These are phyloP conservation scores for Thyridium curvatum DNA, from an alignment of 2,329 filamentous ascomycete genomes.

Conservation along the genomic window DNA sequence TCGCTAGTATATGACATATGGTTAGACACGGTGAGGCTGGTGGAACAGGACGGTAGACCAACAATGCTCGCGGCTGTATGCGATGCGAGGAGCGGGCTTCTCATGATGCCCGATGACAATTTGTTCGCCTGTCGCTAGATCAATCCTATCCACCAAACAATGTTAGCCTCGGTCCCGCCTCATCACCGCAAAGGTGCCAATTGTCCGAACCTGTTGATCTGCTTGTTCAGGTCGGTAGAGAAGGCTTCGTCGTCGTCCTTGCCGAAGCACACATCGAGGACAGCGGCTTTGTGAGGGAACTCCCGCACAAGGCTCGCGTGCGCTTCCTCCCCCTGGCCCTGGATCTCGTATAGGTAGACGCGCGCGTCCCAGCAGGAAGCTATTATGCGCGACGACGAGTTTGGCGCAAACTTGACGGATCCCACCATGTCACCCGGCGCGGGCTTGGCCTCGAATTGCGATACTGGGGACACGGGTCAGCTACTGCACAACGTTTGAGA, in stretches of 20 bases:
- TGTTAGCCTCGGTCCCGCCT: neutral
- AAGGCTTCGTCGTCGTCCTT: slow-evolving; percentile 77
- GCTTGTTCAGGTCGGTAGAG: slow-evolving; percentile 79
- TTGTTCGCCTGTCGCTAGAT: slow-evolving; percentile 66
- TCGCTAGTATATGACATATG: slow-evolving; percentile 30
- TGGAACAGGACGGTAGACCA: slow-evolving; percentile 14
- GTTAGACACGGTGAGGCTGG: neutral
- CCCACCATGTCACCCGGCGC: slow-evolving; percentile 86
- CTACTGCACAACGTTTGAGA: neutral
- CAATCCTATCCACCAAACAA: slow-evolving; percentile 46
- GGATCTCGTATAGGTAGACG: slow-evolving; percentile 81
- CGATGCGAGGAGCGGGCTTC: slow-evolving; percentile 74
- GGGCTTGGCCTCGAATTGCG: slow-evolving; percentile 77
- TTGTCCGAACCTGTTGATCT: slow-evolving; percentile 62
- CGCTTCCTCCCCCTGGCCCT: slow-evolving; percentile 46
- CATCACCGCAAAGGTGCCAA: neutral
- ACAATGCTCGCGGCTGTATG: slow-evolving; percentile 72
- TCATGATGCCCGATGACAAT: slow-evolving; percentile 72
- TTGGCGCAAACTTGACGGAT: slow-evolving; percentile 75
- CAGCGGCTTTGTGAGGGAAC: slow-evolving; percentile 75
- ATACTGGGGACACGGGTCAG: slow-evolving; percentile 30
- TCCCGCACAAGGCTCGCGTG: slow-evolving; percentile 60
- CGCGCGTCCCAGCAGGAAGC: slow-evolving; percentile 93
- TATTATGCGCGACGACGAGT: slow-evolving; percentile 68
- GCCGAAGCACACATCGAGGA: slow-evolving; percentile 89